Evolutionary conservation across 208 protist species (phyloP).

Genomic region (Phytomonas sp.): DNA sequence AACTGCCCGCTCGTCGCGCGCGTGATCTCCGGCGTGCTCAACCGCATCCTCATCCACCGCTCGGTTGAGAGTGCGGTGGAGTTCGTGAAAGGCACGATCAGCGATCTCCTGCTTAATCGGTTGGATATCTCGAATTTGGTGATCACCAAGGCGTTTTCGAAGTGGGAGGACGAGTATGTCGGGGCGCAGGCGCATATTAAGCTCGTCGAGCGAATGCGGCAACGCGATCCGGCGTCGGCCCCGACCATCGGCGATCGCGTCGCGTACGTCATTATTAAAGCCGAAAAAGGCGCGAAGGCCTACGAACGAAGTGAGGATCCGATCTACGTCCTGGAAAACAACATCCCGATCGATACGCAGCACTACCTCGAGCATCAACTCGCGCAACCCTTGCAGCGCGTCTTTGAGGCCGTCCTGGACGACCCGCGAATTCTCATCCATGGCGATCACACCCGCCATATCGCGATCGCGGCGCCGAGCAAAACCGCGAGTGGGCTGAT

Average conservation of each 20-base stretch:
- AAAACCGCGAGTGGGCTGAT: conserved; percentile 93
- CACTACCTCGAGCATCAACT: conserved; percentile 90
- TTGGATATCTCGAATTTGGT: conserved; percentile 82
- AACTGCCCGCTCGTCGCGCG: conserved; percentile 94
- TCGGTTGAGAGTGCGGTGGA: conserved; percentile 83
- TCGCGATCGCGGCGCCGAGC: conserved; percentile 91
- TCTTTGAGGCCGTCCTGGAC: conserved; percentile 96
- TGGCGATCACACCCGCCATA: conserved; percentile 97
- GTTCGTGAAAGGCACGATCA: conserved; percentile 87
- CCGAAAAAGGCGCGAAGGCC: conserved; percentile 82
- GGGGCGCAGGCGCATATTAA: conserved; percentile 74
- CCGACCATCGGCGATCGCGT: conserved; percentile 81
- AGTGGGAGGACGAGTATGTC: conserved; percentile 94
- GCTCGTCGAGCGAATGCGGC: conserved; percentile 79
- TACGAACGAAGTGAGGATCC: conserved; percentile 99
- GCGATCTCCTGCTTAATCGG: conserved; percentile 77
- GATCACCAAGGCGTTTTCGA: conserved; percentile 88
- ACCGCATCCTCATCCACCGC: conserved; percentile 79
- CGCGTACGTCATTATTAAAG: conserved; percentile 80
- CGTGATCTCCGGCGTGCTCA: conserved; percentile 79
- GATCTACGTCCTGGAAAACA: conserved; percentile 93
- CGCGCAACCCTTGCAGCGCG: conserved; percentile 63
- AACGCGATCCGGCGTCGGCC: conserved; percentile 73
- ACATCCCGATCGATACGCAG: conserved; percentile 83
- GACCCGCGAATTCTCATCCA: conserved; percentile 82